Evolutionary conservation across 2,329 filamentous ascomycete genomes (phyloP).

Genomic region (Phialocephala subalpina): DNA sequence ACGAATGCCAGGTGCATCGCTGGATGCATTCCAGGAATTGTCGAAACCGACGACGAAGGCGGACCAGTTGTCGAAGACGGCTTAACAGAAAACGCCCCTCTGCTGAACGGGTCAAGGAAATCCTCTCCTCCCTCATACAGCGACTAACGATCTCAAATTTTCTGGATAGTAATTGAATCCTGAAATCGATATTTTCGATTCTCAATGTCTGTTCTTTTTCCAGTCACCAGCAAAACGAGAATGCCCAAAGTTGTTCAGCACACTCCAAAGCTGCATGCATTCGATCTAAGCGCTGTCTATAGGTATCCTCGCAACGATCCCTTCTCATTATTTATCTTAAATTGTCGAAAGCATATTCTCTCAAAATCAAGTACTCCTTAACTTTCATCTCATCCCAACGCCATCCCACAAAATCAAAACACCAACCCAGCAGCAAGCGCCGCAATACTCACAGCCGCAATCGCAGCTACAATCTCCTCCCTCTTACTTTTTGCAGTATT

Average conservation of each 20-base stretch:
- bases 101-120: constrained; percentile 32
- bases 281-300: constrained; percentile 1
- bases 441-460: background rate
- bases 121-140: constrained; percentile 5
- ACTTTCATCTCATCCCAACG: too few relatives aligned
- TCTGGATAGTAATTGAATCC: background rate
- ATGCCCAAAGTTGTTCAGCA: background rate
- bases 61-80: constrained; percentile 36
- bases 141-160: background rate
- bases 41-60: constrained; percentile 40
- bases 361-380: too few relatives aligned
- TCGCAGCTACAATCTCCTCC: background rate
- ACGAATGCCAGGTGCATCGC: constrained; percentile 25
- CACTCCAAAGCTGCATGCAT: background rate
- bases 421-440: constrained; percentile 4
- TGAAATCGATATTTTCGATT: background rate
- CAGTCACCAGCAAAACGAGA: background rate
- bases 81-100: constrained; percentile 35
- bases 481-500: background rate
- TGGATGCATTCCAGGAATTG: constrained; percentile 25
- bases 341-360: background rate
- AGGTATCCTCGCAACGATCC: background rate
- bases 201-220: background rate
- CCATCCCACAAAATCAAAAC: background rate
- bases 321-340: background rate